Percentiles rank a stretch among this genome's conserved stretches.
These are phyloP conservation scores for Coprinellus micaceus DNA, from an alignment of 768 basidiomycete genomes.

Conservation along the genomic window DNA sequence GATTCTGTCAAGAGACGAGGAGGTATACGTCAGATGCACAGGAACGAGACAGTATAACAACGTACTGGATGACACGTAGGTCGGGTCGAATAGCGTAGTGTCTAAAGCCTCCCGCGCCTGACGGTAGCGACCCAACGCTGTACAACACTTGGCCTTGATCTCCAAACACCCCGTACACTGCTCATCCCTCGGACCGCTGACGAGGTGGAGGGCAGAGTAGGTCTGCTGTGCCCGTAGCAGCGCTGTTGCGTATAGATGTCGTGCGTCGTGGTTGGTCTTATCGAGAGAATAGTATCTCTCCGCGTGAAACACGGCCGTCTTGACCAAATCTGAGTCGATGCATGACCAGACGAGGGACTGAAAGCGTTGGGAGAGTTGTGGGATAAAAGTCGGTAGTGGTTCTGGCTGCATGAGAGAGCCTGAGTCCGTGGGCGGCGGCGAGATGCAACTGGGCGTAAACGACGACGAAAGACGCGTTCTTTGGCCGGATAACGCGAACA, in stretches of 20 bases:
- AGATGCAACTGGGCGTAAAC: not conserved
- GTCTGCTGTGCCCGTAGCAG: constrained; percentile 68
- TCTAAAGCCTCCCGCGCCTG: constrained; percentile 74
- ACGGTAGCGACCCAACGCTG: constrained; percentile 65
- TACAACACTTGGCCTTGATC: constrained; percentile 75
- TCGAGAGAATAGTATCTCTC: constrained; percentile 79
- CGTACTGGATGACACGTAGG: constrained; percentile 57
- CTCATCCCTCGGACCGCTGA: constrained; percentile 56
- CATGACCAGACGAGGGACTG: constrained; percentile 76
- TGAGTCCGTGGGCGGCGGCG: not conserved
- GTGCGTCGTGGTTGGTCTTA: constrained; percentile 69
- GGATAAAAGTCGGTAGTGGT: constrained; percentile 44
- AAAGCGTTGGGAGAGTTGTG: constrained; percentile 65
- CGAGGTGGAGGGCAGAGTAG: constrained; percentile 70
- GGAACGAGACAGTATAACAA: constrained; percentile 10
- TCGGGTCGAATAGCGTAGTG: constrained; percentile 50
- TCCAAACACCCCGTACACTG: constrained; percentile 75
- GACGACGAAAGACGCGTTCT: constrained; percentile 1
- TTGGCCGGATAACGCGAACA: not conserved
- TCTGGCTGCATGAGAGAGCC: constrained; percentile 52
- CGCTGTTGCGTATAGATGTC: constrained; percentile 79
- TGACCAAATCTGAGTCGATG: constrained; percentile 74
- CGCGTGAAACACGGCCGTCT: constrained; percentile 85
- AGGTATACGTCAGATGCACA: not conserved
- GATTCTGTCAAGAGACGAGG: constrained; percentile 41